These are phyloP conservation scores for Penicillium psychrosexuale DNA, from an alignment of 2,329 filamentous ascomycete species.

Conservation along the genomic window DNA sequence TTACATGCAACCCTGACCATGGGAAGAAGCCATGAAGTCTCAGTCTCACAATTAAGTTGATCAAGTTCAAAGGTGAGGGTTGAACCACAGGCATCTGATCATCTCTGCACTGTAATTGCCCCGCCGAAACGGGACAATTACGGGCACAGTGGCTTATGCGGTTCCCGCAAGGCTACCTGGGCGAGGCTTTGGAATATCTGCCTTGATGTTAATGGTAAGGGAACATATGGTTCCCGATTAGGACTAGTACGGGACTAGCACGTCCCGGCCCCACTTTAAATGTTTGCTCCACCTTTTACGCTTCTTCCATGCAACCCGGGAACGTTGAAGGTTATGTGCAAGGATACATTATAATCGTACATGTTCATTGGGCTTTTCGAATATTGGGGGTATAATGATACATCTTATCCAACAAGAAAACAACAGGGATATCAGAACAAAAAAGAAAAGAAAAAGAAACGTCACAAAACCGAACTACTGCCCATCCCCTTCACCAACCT, in stretches of 20 bases:
- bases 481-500: conserved; percentile 24
- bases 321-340: not conserved
- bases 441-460: not conserved
- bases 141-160: not conserved
- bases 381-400: not conserved
- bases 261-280: not conserved
- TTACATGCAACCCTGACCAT: not conserved
- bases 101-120: not conserved
- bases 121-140: not conserved
- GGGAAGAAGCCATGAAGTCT: not conserved
- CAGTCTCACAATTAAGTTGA: not conserved
- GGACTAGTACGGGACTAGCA: not conserved
- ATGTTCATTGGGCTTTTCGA: no score
- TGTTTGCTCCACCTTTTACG: not conserved
- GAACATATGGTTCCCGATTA: not conserved
- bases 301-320: not conserved
- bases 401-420: not conserved
- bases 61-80: not conserved
- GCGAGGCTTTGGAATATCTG: not conserved
- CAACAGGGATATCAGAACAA: not conserved
- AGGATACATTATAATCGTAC: not conserved
- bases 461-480: conserved; percentile 4
- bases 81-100: not conserved
- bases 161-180: not conserved
- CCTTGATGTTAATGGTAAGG: not conserved